A percentile compares a stretch with the other conserved stretches of the same genome.
Conservation (phyloP, 2,329 filamentous ascomycete genomes). For the Sordariomycetes sp. region DNA sequence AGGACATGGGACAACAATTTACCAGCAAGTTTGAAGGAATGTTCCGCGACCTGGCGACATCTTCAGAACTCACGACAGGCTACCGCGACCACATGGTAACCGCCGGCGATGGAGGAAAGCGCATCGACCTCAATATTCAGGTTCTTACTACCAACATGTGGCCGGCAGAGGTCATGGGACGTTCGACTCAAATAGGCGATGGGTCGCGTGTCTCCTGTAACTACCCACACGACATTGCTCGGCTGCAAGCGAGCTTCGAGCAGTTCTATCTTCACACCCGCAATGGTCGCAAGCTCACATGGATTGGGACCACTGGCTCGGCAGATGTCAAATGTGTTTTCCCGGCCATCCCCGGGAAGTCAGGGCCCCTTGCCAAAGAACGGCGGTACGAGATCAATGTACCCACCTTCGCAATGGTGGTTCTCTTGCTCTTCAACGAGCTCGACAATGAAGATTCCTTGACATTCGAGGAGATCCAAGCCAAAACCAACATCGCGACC, state of each 20-base stretch:
- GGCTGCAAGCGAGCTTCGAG: slow-evolving; percentile 75
- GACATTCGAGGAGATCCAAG: slow-evolving; percentile 71
- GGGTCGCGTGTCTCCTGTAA: slow-evolving; percentile 42
- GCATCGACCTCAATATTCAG: slow-evolving; percentile 72
- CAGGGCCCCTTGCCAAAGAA: slow-evolving; percentile 49
- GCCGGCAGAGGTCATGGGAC: slow-evolving; percentile 81
- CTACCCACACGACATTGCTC: slow-evolving; percentile 66
- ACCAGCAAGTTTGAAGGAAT: slow-evolving; percentile 91
- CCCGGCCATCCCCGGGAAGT: slow-evolving; percentile 62
- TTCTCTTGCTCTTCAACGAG: slow-evolving; percentile 85
- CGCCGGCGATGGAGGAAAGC: slow-evolving; percentile 34
- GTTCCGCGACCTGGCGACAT: slow-evolving; percentile 93
- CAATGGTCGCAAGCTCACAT: slow-evolving; percentile 80
- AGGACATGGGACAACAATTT: slow-evolving; percentile 90
- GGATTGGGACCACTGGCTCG: slow-evolving; percentile 63
- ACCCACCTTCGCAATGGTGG: slow-evolving; percentile 85
- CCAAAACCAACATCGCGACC: slow-evolving; percentile 67
- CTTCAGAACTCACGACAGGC: slow-evolving; percentile 67
- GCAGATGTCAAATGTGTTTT: slow-evolving; percentile 81
- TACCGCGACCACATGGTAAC: slow-evolving; percentile 61
- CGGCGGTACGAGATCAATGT: slow-evolving; percentile 85
- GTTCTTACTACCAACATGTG: slow-evolving; percentile 91
- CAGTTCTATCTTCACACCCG: slow-evolving; percentile 82
- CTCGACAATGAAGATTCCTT: slow-evolving; percentile 42
- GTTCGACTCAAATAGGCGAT: slow-evolving; percentile 40